phyloP scores from a whole-genome alignment of 2,329 filamentous ascomycete species.

The Phialemonium atrogriseum region DNA sequence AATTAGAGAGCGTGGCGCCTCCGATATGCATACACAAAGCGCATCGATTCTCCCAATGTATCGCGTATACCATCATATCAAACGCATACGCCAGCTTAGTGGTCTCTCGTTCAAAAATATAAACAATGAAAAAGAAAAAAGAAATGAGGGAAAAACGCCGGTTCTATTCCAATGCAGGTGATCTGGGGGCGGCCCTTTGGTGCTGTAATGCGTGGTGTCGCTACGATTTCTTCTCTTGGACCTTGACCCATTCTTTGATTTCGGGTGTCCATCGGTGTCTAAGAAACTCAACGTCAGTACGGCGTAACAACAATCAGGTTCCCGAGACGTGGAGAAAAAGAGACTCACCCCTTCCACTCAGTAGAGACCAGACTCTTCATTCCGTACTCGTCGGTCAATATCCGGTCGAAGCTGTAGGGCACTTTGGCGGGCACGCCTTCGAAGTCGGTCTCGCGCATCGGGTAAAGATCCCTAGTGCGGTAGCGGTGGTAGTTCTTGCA shows the following conservation, averaged over 20 bases:
- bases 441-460: constrained; percentile 64
- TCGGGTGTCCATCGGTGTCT: constrained; percentile 55
- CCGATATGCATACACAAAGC: no score
- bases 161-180: not conserved
- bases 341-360: constrained; percentile 51
- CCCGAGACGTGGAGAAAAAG: constrained; percentile 3
- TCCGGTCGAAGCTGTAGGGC: constrained; percentile 59
- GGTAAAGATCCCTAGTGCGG: constrained; percentile 62
- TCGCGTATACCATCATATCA: no score
- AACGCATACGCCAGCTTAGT: no score
- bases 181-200: not conserved
- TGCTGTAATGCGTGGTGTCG: not conserved
- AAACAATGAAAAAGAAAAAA: no score
- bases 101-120: no score
- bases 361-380: constrained; percentile 52
- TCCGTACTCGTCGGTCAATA: constrained; percentile 58
- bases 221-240: constrained; percentile 4
- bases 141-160: no score
- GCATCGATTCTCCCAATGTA: no score
- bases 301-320: not conserved
- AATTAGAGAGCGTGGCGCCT: no score
- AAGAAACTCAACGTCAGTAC: constrained; percentile 9
- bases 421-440: constrained; percentile 65
- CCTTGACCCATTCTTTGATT: constrained; percentile 51
- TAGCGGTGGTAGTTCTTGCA: constrained; percentile 79